These are phyloP conservation scores for Triangularia setosa DNA, from an alignment of 2,329 filamentous ascomycete species.

Conservation along the genomic window DNA sequence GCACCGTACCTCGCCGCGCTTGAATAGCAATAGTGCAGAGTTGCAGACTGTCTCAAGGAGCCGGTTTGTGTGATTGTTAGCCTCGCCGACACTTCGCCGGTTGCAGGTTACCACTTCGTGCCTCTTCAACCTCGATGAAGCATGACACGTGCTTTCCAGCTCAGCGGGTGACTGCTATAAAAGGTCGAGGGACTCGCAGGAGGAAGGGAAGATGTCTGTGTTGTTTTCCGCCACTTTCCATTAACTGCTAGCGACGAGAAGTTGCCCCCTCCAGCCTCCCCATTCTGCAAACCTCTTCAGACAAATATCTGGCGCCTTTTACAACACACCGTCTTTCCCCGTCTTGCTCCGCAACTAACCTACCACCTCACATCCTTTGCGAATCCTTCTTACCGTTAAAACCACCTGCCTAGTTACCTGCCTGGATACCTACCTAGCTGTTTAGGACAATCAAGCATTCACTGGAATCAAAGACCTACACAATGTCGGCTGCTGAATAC, in stretches of 20 bases:
- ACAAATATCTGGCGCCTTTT: background rate
- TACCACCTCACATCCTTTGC: background rate
- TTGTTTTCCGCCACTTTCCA: background rate
- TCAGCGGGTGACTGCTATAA: background rate
- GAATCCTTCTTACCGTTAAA: background rate
- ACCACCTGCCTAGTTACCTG: background rate
- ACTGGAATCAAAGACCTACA: background rate
- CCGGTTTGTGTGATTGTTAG: background rate
- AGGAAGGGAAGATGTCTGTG: background rate
- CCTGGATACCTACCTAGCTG: background rate
- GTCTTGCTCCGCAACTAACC: background rate
- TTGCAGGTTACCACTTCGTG: background rate
- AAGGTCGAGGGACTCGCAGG: background rate
- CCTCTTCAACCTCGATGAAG: background rate
- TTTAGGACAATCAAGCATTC: no score
- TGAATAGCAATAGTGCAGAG: background rate
- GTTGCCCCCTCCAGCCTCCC: background rate
- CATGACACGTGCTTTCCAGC: background rate
- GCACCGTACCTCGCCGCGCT: background rate
- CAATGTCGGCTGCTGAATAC: constrained; percentile 35
- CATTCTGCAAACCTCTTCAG: background rate
- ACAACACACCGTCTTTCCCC: constrained; percentile 2
- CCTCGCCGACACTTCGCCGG: background rate
- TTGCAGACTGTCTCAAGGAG: background rate
- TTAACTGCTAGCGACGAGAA: background rate